Base-by-base conservation (phyloP, 2,329 filamentous ascomycete genomes). In the Geosmithia morbida region DNA sequence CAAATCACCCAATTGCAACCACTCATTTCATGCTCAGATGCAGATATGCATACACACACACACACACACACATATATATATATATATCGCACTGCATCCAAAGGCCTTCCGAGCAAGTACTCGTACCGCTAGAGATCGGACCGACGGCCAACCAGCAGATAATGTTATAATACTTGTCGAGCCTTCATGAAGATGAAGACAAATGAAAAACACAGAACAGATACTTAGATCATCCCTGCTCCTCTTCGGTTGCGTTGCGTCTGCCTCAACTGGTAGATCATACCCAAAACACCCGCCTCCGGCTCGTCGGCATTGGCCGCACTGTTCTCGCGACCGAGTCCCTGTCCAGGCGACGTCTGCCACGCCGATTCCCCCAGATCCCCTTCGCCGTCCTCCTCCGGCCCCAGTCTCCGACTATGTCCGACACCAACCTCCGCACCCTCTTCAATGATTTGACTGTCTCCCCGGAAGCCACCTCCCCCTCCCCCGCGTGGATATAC, bases 241-340 rank as follows among this genome's bases (percentile, higher is more conserved):
- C 60, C 61, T 48, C 70, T 61, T 37, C 72, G 66, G 43, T 71
- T 69, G 54, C 74, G 65, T 52, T 78, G 73, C 19, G 72, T 70
- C 57, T 78, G 72, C 54, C 75, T 74, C 49, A 79, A 68, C 56
- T 79, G 74, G 51, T 75, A 74, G 49, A 80, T 71, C 54, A 80
- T 65, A 4, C 71, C 72, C 43, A 80, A 62, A 2, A 80, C 75
- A 1, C 76, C 75, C 2, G 70, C 67, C 14, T 75, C 74, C 2
- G 68, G 62, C 41, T 71, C 71, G 11, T 67, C 67, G 0, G 62
- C 63, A 17, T 65, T 65, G 6, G 62, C 62, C 7, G 62, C 65
- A 54, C 74, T 79, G 51, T 68, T 72, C 51, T 77, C 74, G 26
- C 72, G 66, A 42, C 70, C 75, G 17, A 75, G 52, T 0, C 65